Percentiles rank a stretch among this genome's conserved stretches.
Evolutionary conservation across 2,329 filamentous ascomycete genomes (phyloP).

Genomic region (Coniochaeta prunicola): DNA sequence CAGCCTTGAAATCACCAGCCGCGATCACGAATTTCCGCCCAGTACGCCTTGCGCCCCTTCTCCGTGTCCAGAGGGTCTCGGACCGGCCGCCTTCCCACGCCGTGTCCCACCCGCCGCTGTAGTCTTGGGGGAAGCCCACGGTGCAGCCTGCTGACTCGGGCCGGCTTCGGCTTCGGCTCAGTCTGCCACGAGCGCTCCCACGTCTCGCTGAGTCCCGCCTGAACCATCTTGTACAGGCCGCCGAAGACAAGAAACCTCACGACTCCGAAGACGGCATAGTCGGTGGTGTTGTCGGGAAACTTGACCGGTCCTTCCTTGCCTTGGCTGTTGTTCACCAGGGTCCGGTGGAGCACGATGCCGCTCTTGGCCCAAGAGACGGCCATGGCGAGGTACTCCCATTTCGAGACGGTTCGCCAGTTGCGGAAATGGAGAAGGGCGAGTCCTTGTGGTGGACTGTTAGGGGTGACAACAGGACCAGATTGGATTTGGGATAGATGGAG

Average conservation of each 20-base stretch:
- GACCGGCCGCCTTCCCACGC: background rate
- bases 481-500: background rate
- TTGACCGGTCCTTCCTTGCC: background rate
- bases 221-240: background rate
- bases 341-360: background rate
- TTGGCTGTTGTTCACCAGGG: background rate
- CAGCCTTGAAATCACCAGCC: background rate
- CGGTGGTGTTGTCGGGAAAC: background rate
- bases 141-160: background rate
- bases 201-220: background rate
- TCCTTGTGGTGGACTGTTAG: background rate
- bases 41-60: background rate
- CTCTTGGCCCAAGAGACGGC: background rate
- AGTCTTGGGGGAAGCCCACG: background rate
- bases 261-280: background rate
- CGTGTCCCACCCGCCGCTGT: background rate
- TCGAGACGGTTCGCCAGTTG: background rate
- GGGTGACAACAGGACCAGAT: background rate
- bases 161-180: background rate
- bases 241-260: background rate
- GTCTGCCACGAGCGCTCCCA: background rate
- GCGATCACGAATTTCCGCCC: background rate
- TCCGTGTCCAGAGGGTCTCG: background rate
- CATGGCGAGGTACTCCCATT: background rate
- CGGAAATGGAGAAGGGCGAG: background rate